These are phyloP conservation scores for Phialophora tarda DNA, from an alignment of 2,329 filamentous ascomycete species.

Conservation along the genomic window DNA sequence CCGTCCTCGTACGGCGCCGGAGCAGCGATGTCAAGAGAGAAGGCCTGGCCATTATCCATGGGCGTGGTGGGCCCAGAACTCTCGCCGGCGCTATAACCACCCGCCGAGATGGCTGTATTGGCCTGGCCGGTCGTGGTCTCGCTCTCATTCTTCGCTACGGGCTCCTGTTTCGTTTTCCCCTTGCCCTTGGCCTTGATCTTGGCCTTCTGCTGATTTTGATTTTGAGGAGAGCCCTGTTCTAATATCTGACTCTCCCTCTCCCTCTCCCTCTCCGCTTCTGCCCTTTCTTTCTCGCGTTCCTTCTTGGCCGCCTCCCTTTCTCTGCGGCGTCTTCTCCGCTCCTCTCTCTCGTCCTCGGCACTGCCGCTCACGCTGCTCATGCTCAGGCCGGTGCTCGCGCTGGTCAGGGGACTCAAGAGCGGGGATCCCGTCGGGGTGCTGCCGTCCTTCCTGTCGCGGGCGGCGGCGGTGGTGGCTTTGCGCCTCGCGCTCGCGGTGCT, in stretches of 20 bases:
- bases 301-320: slow-evolving; percentile 30
- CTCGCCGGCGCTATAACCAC: slow-evolving; percentile 8
- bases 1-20: not conserved
- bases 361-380: slow-evolving; percentile 25
- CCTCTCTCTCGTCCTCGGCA: slow-evolving; percentile 7
- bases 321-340: slow-evolving; percentile 16
- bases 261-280: not conserved
- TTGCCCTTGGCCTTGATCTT: not conserved
- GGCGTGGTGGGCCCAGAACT: slow-evolving; percentile 24
- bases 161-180: slow-evolving; percentile 8
- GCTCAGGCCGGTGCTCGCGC: slow-evolving; percentile 15
- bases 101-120: not conserved
- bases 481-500: slow-evolving; percentile 35
- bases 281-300: slow-evolving; percentile 8
- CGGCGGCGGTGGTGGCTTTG: too few relatives aligned
- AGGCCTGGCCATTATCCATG: slow-evolving; percentile 1
- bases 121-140: not conserved
- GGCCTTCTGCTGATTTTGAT: not conserved
- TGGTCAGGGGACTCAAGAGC: slow-evolving; percentile 29
- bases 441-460: slow-evolving; percentile 13
- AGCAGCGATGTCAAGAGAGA: slow-evolving; percentile 12
- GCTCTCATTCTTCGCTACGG: not conserved
- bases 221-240: not conserved
- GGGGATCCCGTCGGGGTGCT: slow-evolving; percentile 11
- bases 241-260: slow-evolving; percentile 11